Evolutionary conservation across 1,284 basidiomycete genomes (phyloP), one percentile per base, ranked within the genome.

Genomic region (Microbotryum silenes-acaulis): DNA sequence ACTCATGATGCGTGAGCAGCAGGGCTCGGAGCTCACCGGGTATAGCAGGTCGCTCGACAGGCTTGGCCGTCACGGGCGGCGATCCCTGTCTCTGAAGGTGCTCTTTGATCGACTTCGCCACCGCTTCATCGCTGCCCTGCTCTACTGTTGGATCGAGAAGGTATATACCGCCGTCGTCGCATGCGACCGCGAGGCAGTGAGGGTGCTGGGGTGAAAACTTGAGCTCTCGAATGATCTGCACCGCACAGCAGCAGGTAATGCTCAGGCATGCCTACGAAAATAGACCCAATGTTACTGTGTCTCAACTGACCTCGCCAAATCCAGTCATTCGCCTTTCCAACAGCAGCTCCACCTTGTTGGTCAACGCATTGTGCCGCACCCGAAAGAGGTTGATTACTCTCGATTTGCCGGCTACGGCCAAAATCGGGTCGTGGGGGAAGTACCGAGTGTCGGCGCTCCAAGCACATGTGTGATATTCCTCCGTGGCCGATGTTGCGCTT

Each of bases 151-250:
- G 54, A 56, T 75, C 74, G 71, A 71, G 72, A 18, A 76, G 70
- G 21, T 74, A 64, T 16, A 65, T 58, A 4, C 74, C 72, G 21
- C 66, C 63, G 62, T 76, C 75, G 3, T 57, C 60, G 2, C 72
- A 73, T n/a, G 64, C 67, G 0, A 73, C 71, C 4, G 72, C 71
- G 54, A 76, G 59, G 50, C 75, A 71, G 56, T 76, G 73, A 3
- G 74, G 74, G 29, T 63, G 51, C 6, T 51, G 50, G 8, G 69
- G 68, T 20, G 68, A 71, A 50, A 72, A 70, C 2, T 54, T 21
- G 12, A 74, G 55, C n/a, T 55, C 56, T 18, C 63, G 54, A 57
- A 75, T 71, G 2, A 62, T 57, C 72, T 74, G 61, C 6, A 27
- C 1, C 12, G 4, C n/a, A 18, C 4, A 53, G 2, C 1, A 31